Evolutionary conservation across 495 filamentous ascomycete genomes (phyloP), one percentile per base, ranked within the genome.

Genomic region (Trichoderma reesei): DNA sequence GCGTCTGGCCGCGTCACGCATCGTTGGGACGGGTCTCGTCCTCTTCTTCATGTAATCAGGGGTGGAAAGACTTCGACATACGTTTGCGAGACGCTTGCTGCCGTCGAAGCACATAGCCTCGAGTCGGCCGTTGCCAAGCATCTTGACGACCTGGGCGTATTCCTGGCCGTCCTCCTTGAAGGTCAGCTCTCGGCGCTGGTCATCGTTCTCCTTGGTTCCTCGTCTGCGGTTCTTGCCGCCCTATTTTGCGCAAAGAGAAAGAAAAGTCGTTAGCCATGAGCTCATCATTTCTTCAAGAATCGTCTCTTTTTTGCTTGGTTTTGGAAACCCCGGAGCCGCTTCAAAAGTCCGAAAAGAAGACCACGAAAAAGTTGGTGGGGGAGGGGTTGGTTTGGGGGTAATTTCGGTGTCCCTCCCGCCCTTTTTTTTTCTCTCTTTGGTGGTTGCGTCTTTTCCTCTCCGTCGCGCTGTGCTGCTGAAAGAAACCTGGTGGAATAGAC

Each of bases 131-230:
- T 98, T 98, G 62, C 94, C 94, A 59, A 97, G 83, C 94, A 98
- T 98, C 83, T 97, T 96, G 67, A 96, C 80, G 72, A 97, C 94
- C 81, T 98, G 94, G 36, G 94, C 94, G 74, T 98, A 98, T 81
- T 98, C 94, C 84, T 98, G 94, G 67, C 94, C 94, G 70, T 98
- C 94, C 76, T 98, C 94, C 78, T 97, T 97, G 87, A 98, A 98
- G 66, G 90, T 74, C 63, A 98, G 85, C 78, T 98, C 94, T 74
- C 94, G 94, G 16, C 60, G 42, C 42, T 41, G 54, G 61, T 48
- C 62, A 59, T 80, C 78, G 83, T 97, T 98, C 83, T 98, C 94
- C 84, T 98, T 98, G 90, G 98, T 98, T 78, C 94, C 94, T 79
- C 94, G 88, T 81, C 94, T 86, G 75, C 94, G 82, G 79, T 98